Evolutionary conservation across 140 eudicot genomes (phyloP).

Genomic region (Stevia rebaudiana): DNA sequence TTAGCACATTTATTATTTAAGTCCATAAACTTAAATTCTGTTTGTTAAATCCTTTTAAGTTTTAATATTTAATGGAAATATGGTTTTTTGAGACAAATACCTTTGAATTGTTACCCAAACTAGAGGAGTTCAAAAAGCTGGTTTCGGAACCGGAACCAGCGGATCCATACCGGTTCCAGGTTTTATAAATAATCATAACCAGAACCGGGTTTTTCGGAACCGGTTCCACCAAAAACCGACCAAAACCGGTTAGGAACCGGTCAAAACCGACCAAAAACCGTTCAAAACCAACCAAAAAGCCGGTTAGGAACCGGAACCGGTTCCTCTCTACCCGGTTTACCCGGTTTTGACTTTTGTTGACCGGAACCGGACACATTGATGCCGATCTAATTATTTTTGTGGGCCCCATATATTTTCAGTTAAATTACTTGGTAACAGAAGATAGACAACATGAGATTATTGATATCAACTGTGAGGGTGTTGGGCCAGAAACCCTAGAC

Average conservation of each 20-base stretch:
- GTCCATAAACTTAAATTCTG: neutral
- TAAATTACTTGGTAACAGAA: constrained; percentile 73
- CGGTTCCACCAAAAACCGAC: no score
- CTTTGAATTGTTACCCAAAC: neutral
- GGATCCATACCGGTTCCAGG: no score
- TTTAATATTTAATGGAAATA: neutral
- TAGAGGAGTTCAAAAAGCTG: no score
- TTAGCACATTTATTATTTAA: neutral
- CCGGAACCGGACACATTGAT: neutral
- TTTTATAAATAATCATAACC: no score
- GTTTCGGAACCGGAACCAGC: no score
- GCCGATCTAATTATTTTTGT: constrained; percentile 2
- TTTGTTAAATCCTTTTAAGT: neutral
- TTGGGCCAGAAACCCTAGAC: constrained; percentile 65
- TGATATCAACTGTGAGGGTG: constrained; percentile 73
- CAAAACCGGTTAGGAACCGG: no score
- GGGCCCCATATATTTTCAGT: constrained; percentile 36
- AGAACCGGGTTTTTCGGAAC: no score
- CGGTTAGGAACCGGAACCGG: no score
- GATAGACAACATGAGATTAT: constrained; percentile 78
- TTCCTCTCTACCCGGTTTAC: no score
- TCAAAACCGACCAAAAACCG: no score
- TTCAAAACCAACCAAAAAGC: no score
- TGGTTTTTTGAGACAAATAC: neutral
- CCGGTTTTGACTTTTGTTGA: no score